Evolutionary conservation across 352 stramenopile genomes (phyloP), one percentile per base, ranked within the genome.

Genomic region (Plasmopara muralis): DNA sequence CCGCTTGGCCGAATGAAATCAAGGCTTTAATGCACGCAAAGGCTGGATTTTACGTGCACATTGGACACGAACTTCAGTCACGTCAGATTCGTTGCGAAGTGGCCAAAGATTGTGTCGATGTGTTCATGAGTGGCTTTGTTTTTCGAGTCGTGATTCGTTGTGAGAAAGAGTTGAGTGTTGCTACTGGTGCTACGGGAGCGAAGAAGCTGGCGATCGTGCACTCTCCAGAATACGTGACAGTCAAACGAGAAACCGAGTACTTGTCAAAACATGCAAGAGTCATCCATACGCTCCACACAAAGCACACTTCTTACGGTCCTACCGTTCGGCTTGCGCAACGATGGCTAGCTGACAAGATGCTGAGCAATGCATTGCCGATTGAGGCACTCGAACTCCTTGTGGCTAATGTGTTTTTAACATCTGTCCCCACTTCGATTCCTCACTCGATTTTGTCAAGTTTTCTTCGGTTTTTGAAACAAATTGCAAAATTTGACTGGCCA

Each of bases 41-140:
- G 66, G 88, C 80, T 5, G 87, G 83, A 0, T 95, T 96, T 57
- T 95, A 95, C 64, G 82, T 95, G 12, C 77, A 95, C 37, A 77
- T 96, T 25, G 82, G 74, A 0, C 72, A 95, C 39, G 78, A 93
- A 49, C 66, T 95, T 0, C 74, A 89, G 40, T 78, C 77, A 4
- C 64, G 64, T 15, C 64, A 76, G 14, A 47, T 89, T 0, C 77
- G 77, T 14, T 90, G 79, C n/a, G 83, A 89, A 18, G 74, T 89
- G n/a, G 77, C 74, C 1, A 67, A 68, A 18, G 69, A 91, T 47
- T 68, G 73, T 45, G 62, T 96, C 7, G 87, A 96, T 50, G 77
- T 96, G 2, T 83, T 96, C 35, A 62, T 78, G 14, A 74, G 71
- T 20, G 87, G 87, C 47, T 96, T 86, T 47, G 75, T 78, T 4